These are phyloP conservation scores for Daldinia loculata DNA, from an alignment of 495 filamentous ascomycete genomes.

Conservation along the genomic window DNA sequence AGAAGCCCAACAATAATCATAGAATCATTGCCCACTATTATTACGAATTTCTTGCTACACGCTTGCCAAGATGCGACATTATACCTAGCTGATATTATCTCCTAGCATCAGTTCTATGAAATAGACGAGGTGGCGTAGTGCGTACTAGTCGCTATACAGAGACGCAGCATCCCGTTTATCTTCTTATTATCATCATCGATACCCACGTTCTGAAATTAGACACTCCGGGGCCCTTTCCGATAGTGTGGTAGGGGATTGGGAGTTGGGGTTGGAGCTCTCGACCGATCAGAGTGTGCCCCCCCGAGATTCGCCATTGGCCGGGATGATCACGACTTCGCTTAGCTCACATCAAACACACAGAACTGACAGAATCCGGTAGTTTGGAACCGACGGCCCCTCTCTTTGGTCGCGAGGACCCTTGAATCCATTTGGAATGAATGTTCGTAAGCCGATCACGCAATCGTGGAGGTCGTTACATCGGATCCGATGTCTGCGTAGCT, in stretches of 20 bases:
- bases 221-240: slow-evolving; percentile 15
- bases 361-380: slow-evolving; percentile 19
- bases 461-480: slow-evolving; percentile 36
- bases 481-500: slow-evolving; percentile 23
- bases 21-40: slow-evolving; percentile 33
- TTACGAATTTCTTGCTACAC: slow-evolving; percentile 30
- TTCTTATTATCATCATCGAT: slow-evolving; percentile 1
- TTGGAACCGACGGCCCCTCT: slow-evolving; percentile 31
- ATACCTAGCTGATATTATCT: slow-evolving; percentile 18
- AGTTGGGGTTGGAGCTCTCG: slow-evolving; percentile 13
- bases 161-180: neutral
- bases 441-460: slow-evolving; percentile 33
- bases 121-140: slow-evolving; percentile 2
- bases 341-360: slow-evolving; percentile 12
- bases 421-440: slow-evolving; percentile 28
- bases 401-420: neutral
- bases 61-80: slow-evolving; percentile 14
- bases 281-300: slow-evolving; percentile 28
- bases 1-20: slow-evolving; percentile 14
- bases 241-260: slow-evolving; percentile 2
- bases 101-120: neutral
- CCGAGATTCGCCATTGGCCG: slow-evolving; percentile 39
- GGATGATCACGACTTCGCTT: slow-evolving; percentile 42
- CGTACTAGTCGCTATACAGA: neutral
- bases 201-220: neutral